A percentile compares a stretch with the other conserved stretches of the same genome.
Conservation (phyloP, 148 eudicot species). For the Rhododendron ovatum region DNA sequence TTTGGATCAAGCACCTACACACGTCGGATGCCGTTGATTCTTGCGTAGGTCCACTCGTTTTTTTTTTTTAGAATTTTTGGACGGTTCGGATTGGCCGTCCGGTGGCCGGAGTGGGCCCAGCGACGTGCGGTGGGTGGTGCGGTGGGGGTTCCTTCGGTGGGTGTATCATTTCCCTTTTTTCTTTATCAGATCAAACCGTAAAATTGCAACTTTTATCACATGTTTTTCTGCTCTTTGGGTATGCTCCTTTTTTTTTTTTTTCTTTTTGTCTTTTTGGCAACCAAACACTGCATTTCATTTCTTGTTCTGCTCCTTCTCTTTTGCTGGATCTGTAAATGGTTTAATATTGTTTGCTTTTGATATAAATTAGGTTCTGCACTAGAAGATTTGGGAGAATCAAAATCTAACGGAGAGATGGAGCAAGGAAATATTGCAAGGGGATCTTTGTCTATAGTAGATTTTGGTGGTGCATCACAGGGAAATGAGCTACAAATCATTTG, state of each 20-base stretch:
- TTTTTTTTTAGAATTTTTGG: no score
- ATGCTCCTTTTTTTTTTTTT: no score
- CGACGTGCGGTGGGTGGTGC: no score
- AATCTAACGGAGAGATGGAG: conserved; percentile 74
- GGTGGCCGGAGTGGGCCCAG: no score
- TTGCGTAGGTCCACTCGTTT: no score
- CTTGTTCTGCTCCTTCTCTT: not conserved
- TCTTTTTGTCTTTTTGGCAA: no score
- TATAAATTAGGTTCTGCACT: conserved; percentile 50
- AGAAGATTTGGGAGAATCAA: conserved; percentile 26
- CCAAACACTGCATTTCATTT: not conserved
- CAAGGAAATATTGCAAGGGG: conserved; percentile 74
- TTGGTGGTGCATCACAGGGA: conserved; percentile 60
- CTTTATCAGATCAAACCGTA: not conserved
- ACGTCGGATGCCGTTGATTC: no score
- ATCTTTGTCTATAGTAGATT: conserved; percentile 51
- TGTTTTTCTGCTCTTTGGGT: not conserved
- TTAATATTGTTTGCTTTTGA: not conserved
- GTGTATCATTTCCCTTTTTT: no score
- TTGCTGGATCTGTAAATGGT: not conserved
- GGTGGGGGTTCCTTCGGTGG: no score
- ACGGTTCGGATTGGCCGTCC: no score
- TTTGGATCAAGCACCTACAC: no score
- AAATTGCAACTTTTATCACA: not conserved
- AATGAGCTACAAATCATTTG: conserved; percentile 58